Evolutionary conservation across 2,329 filamentous ascomycete genomes (phyloP).

Genomic region (Myotisia sp.): DNA sequence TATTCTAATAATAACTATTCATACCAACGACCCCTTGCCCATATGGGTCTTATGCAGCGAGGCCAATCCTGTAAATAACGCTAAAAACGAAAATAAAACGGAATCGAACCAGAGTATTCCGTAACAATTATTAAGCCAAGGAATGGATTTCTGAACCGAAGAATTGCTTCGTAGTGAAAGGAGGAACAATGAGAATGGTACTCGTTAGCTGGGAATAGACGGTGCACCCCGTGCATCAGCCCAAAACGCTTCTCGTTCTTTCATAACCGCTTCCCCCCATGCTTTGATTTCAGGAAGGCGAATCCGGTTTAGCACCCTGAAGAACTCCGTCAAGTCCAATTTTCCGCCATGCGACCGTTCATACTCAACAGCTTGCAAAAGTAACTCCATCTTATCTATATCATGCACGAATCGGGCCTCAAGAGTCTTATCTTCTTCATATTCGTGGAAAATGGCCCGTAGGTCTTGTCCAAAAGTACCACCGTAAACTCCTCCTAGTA

Average conservation of each 20-base stretch:
- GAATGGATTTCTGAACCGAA: no score
- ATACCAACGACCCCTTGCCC: no score
- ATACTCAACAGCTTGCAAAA: slow-evolving; percentile 94
- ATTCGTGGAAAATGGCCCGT: slow-evolving; percentile 78
- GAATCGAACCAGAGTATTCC: no score
- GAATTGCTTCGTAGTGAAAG: neutral
- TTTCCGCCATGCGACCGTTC: slow-evolving; percentile 54
- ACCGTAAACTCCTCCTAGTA: slow-evolving; percentile 64
- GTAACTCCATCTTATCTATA: slow-evolving; percentile 88
- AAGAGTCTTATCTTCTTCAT: slow-evolving; percentile 71
- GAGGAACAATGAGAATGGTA: neutral
- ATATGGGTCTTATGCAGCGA: no score
- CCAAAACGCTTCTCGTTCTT: slow-evolving; percentile 66
- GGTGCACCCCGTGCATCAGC: slow-evolving; percentile 26
- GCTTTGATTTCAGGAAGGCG: slow-evolving; percentile 60
- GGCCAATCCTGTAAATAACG: no score
- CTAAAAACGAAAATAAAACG: no score
- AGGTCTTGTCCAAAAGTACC: slow-evolving; percentile 57
- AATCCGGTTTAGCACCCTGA: slow-evolving; percentile 60
- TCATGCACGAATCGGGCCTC: slow-evolving; percentile 90
- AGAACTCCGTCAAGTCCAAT: slow-evolving; percentile 75
- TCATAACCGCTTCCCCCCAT: slow-evolving; percentile 65
- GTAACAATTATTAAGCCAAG: no score
- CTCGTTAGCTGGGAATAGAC: neutral
- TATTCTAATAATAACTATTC: no score